phyloP scores from a whole-genome alignment of 176 grass and related monocot species.

The Tillandsia fasciculata region DNA sequence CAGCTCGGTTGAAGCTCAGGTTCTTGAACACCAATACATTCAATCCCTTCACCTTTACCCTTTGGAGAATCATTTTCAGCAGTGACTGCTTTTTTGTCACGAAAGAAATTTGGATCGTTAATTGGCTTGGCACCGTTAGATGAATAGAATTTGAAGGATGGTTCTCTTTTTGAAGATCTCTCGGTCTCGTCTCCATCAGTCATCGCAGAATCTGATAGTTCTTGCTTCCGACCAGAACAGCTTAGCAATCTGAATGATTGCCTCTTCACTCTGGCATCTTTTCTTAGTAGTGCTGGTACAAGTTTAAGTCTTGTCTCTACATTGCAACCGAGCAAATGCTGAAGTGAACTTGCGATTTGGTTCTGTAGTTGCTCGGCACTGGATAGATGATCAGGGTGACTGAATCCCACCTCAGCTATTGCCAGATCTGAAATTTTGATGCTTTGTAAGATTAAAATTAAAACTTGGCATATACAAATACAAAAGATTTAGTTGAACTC shows the following conservation, averaged over 20 bases:
- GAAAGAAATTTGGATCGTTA: background rate
- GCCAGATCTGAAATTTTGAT: conserved; percentile 54
- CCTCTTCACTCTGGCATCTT: conserved; percentile 58
- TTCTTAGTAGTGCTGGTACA: conserved; percentile 29
- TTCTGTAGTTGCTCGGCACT: conserved; percentile 73
- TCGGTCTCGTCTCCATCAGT: conserved; percentile 45
- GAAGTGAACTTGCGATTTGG: conserved; percentile 55
- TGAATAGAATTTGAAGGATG: conserved; percentile 51
- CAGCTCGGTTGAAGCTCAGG: conserved; percentile 74
- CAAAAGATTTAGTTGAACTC: too few relatives aligned
- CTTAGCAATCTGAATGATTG: conserved; percentile 74
- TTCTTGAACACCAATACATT: conserved; percentile 46
- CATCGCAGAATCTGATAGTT: conserved; percentile 59
- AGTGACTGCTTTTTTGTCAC: conserved; percentile 30
- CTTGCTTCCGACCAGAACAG: conserved; percentile 89
- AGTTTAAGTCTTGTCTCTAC: conserved; percentile 82
- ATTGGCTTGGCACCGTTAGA: conserved; percentile 38
- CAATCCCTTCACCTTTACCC: conserved; percentile 46
- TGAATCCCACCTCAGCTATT: conserved; percentile 86
- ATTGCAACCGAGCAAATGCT: conserved; percentile 74
- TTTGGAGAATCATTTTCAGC: conserved; percentile 40
- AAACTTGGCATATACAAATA: background rate
- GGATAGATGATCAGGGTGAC: conserved; percentile 69
- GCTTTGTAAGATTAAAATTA: background rate
- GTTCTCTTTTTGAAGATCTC: conserved; percentile 37